These are phyloP conservation scores for Wilcoxina mikolae DNA, from an alignment of 495 filamentous ascomycete genomes.

Conservation along the genomic window DNA sequence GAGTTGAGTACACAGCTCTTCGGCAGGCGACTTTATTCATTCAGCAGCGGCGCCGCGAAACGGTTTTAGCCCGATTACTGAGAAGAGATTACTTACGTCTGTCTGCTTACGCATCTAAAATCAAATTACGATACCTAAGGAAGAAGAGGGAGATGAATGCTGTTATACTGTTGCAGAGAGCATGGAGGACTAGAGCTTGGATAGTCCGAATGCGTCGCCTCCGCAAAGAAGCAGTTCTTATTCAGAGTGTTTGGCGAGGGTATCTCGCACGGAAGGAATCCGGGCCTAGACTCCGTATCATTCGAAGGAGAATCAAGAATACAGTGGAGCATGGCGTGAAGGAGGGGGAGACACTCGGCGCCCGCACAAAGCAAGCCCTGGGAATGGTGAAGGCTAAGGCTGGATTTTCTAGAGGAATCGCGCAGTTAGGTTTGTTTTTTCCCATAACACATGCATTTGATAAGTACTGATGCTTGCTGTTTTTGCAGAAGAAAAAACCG, in stretches of 20 bases:
- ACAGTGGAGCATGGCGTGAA: not conserved
- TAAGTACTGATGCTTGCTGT: not conserved
- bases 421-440: conserved; percentile 19
- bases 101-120: not conserved
- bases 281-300: conserved; percentile 21
- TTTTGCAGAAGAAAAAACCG: conserved; percentile 1
- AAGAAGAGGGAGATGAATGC: conserved; percentile 14
- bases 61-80: not conserved
- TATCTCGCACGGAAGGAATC: conserved; percentile 14
- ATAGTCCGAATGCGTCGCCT: conserved; percentile 23
- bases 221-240: conserved; percentile 14
- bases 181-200: conserved; percentile 29
- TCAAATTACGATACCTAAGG: not conserved
- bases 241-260: conserved; percentile 34
- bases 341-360: conserved; percentile 14
- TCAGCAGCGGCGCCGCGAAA: conserved; percentile 3
- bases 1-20: not conserved
- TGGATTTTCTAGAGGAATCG: conserved; percentile 20
- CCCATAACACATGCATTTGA: not conserved
- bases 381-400: conserved; percentile 17
- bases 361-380: conserved; percentile 12
- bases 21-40: not conserved
- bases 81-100: not conserved
- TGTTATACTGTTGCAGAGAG: conserved; percentile 29
- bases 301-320: conserved; percentile 17